Percentiles rank a stretch among this genome's conserved stretches.
Evolutionary conservation across 768 basidiomycete genomes (phyloP).

Genomic region (Russula sp.): DNA sequence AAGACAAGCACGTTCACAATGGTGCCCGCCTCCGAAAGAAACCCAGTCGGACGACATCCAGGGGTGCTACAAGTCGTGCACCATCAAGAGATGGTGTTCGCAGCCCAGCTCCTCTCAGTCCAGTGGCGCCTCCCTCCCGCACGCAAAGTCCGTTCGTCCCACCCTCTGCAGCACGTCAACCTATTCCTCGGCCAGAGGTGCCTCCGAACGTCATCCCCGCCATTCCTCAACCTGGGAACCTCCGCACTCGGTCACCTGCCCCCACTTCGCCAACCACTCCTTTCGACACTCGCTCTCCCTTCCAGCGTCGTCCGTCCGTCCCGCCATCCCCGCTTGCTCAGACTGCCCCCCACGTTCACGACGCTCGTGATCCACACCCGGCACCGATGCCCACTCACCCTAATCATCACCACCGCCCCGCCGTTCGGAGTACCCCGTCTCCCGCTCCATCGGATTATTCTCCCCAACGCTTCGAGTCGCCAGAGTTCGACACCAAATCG

Average conservation of each 20-base stretch:
- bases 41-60: neutral
- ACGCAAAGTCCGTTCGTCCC: neutral
- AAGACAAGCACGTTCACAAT: neutral
- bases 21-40: neutral
- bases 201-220: neutral
- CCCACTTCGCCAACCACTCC: constrained; percentile 12
- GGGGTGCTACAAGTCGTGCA: neutral
- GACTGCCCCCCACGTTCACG: neutral
- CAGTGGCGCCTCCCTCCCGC: neutral
- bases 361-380: neutral
- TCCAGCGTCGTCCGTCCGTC: constrained; percentile 8
- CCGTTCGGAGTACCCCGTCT: constrained; percentile 3
- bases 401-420: neutral
- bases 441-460: constrained; percentile 13
- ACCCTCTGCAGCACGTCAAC: neutral
- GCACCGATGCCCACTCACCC: neutral
- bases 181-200: neutral
- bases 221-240: constrained; percentile 1
- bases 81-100: constrained; percentile 3
- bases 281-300: constrained; percentile 1
- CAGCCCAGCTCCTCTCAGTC: neutral
- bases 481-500: constrained; percentile 56
- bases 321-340: constrained; percentile 10
- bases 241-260: constrained; percentile 23
- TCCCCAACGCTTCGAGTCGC: constrained; percentile 11